Conservation (phyloP, 768 basidiomycete genomes). For the Leccinellum rugosiceps region DNA sequence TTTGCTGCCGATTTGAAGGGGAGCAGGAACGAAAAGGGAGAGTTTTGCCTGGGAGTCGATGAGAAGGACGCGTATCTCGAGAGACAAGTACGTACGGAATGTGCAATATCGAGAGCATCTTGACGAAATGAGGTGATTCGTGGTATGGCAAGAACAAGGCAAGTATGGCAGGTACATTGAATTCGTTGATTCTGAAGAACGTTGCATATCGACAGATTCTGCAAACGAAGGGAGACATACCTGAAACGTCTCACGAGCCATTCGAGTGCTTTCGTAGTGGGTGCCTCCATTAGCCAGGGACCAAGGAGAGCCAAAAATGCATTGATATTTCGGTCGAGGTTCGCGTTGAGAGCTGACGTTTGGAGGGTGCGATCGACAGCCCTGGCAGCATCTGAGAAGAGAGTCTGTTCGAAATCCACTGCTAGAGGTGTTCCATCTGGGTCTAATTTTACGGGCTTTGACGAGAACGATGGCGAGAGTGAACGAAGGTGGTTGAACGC, state of each 20-base stretch:
- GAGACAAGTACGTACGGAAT: slow-evolving; percentile 49
- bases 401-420: slow-evolving; percentile 54
- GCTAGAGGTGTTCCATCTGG: too few species aligned
- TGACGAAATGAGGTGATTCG: slow-evolving; percentile 90
- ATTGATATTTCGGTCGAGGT: slow-evolving; percentile 60
- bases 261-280: slow-evolving; percentile 81
- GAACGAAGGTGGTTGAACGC: slow-evolving; percentile 70
- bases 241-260: slow-evolving; percentile 95
- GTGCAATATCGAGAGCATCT: slow-evolving; percentile 85
- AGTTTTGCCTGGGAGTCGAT: slow-evolving; percentile 45
- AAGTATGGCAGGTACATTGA: slow-evolving; percentile 79
- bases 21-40: slow-evolving; percentile 65
- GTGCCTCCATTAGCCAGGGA: slow-evolving; percentile 76
- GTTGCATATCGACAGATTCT: not conserved
- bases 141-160: slow-evolving; percentile 91
- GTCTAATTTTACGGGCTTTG: too few species aligned
- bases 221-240: slow-evolving; percentile 39
- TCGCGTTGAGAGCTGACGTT: slow-evolving; percentile 54
- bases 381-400: slow-evolving; percentile 83
- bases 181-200: slow-evolving; percentile 75
- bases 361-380: slow-evolving; percentile 76
- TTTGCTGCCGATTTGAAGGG: slow-evolving; percentile 77
- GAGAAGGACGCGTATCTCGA: not conserved
- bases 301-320: slow-evolving; percentile 70
- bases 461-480: slow-evolving; percentile 51